Base-by-base conservation (phyloP, 106 monocot genomes). In the Hemerocallis citrina region DNA sequence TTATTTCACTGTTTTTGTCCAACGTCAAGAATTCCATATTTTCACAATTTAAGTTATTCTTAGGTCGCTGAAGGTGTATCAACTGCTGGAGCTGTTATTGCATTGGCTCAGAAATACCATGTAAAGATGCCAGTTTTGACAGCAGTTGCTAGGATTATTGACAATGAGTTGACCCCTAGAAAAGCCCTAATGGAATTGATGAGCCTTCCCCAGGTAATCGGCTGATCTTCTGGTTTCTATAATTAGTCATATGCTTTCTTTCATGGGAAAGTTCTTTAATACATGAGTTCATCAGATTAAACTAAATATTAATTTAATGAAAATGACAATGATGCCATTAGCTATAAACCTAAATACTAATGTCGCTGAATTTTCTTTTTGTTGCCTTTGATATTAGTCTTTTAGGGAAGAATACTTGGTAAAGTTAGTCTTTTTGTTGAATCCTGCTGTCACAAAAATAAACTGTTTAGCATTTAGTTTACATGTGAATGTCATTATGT, bases 11-110 rank as follows among this genome's bases (percentile, higher is more conserved):
- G 40, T 41, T 32, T 20, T 34, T 13, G n/a, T n/a, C n/a, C n/a
- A n/a, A n/a, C n/a, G n/a, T n/a, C n/a, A n/a, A n/a, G 13, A 43
- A n/a, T 57, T 5, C 39, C 24, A 15, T 49, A 12, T 57, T 12
- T 31, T n/a, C n/a, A n/a, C n/a, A n/a, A n/a, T n/a, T 40, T 42
- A n/a, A n/a, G n/a, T n/a, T n/a, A n/a, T n/a, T n/a, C 59, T 49
- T 59, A 96, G 95, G 86, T 96, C 29, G 96, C 90, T 75, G 96
- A 91, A 96, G 96, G 96, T 76, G 91, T 96, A 48, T 84, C 96
- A n/a, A 91, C 96, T 48, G 96, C 96, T 72, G 86, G 90, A 39
- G 90, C 96, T 64, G 91, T 91, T 40, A 91, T 96, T 72, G 90
- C 84, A 24, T 67, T 96, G 70, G 96, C 90, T 58, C 80, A 96